Conservation (phyloP, 1,284 basidiomycete species). For the Boletus semigastroideus region DNA sequence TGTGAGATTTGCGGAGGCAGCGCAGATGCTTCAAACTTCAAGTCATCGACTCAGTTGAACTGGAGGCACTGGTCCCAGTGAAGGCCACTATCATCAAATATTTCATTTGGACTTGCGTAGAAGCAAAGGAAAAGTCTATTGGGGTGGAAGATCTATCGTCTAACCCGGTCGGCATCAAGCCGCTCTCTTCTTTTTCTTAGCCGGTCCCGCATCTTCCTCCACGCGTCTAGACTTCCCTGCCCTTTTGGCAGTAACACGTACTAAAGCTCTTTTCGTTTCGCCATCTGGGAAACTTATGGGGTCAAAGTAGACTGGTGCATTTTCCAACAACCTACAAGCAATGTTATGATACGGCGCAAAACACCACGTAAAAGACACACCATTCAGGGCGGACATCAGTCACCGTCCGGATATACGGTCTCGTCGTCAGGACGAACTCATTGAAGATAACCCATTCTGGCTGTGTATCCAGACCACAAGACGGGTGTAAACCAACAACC, state of each 20-base stretch:
- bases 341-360: not conserved
- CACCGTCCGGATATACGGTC: slow-evolving; percentile 89
- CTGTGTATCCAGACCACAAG: slow-evolving; percentile 88
- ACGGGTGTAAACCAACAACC: slow-evolving; percentile 93
- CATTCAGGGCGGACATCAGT: slow-evolving; percentile 90
- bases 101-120: not conserved
- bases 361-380: slow-evolving; percentile 41
- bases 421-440: slow-evolving; percentile 94
- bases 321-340: slow-evolving; percentile 74
- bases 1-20: too few relatives aligned
- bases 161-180: not conserved
- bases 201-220: slow-evolving; percentile 16
- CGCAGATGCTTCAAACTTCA: too few relatives aligned
- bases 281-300: slow-evolving; percentile 64
- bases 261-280: slow-evolving; percentile 70
- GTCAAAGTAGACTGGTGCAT: slow-evolving; percentile 80
- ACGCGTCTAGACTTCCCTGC: slow-evolving; percentile 34
- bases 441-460: slow-evolving; percentile 99
- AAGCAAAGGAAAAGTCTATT: not conserved
- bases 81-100: too few relatives aligned
- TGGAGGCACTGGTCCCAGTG: too few relatives aligned
- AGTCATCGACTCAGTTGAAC: too few relatives aligned
- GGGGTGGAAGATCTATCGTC: not conserved
- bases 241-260: slow-evolving; percentile 47
- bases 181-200: slow-evolving; percentile 30